Conservation (phyloP, 139 green algal genomes). For the Astrephomene gubernaculifera region DNA sequence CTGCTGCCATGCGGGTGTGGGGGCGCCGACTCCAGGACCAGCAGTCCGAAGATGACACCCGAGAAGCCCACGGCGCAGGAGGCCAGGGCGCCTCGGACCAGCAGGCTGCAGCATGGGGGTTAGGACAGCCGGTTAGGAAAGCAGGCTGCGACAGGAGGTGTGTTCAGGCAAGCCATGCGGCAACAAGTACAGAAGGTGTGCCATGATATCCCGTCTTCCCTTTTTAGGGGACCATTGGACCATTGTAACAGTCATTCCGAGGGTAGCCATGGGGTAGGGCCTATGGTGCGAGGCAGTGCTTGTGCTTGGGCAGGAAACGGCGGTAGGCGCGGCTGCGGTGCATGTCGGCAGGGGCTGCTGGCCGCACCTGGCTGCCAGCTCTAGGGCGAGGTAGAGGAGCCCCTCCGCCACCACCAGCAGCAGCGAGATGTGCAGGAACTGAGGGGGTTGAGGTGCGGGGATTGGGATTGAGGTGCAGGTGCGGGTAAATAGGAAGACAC, state of each 20-base stretch:
- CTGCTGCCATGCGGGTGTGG: no score
- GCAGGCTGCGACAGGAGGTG: background rate
- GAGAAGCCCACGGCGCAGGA: slow-evolving; percentile 81
- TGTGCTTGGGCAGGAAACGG: background rate
- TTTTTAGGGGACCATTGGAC: no score
- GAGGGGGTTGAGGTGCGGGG: background rate
- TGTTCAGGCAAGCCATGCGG: no score
- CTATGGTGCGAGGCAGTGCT: background rate
- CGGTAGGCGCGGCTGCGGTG: background rate
- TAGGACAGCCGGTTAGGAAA: background rate
- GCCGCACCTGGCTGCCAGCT: background rate
- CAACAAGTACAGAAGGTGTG: no score
- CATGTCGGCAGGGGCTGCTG: background rate
- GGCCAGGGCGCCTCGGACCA: background rate
- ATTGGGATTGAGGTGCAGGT: background rate
- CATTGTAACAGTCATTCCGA: no score
- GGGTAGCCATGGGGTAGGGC: background rate
- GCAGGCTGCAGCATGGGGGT: slow-evolving; percentile 2
- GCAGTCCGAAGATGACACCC: slow-evolving; percentile 82
- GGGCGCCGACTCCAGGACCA: slow-evolving; percentile 81
- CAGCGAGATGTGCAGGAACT: slow-evolving; percentile 60
- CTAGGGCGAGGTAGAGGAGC: slow-evolving; percentile 24
- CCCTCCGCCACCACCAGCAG: slow-evolving; percentile 54
- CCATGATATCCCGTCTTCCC: no score
- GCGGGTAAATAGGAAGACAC: background rate